Evolutionary conservation across 1,139 yeast species (phyloP).

Genomic region (Taphrina betulina): DNA sequence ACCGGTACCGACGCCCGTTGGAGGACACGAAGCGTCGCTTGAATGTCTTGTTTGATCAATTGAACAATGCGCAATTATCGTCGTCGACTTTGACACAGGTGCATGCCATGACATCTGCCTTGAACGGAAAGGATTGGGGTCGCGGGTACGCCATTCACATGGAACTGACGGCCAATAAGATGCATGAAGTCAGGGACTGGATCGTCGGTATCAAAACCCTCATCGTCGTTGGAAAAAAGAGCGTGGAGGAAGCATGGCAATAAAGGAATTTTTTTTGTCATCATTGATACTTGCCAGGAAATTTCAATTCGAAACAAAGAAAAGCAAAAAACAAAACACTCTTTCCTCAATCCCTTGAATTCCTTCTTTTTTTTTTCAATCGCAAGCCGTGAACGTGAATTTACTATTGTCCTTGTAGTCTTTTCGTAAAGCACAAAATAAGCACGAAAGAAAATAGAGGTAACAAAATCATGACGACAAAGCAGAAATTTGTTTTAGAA

Average conservation of each 20-base stretch:
- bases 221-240: conserved; percentile 60
- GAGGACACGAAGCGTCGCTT: conserved; percentile 81
- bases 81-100: conserved; percentile 55
- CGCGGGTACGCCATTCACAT: conserved; percentile 56
- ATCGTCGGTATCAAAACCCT: conserved; percentile 87
- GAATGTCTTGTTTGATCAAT: conserved; percentile 70
- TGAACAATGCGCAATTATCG: conserved; percentile 66
- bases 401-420: too few relatives aligned
- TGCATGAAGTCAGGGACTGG: conserved; percentile 87
- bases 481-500: too few relatives aligned
- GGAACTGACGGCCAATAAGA: conserved; percentile 63
- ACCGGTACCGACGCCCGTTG: conserved; percentile 68
- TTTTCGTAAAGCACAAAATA: too few relatives aligned
- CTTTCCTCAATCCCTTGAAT: too few relatives aligned
- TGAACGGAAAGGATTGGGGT: conserved; percentile 57
- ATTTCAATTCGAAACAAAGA: too few relatives aligned
- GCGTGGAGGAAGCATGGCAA: conserved; percentile 11
- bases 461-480: too few relatives aligned
- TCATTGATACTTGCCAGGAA: too few relatives aligned
- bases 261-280: too few relatives aligned
- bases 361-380: too few relatives aligned
- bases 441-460: too few relatives aligned
- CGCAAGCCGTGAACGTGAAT: too few relatives aligned
- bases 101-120: conserved; percentile 50
- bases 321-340: too few relatives aligned